These are phyloP conservation scores for Cyclotella kingstonii DNA, from an alignment of 108 stramenopile genomes.

Conservation along the genomic window DNA sequence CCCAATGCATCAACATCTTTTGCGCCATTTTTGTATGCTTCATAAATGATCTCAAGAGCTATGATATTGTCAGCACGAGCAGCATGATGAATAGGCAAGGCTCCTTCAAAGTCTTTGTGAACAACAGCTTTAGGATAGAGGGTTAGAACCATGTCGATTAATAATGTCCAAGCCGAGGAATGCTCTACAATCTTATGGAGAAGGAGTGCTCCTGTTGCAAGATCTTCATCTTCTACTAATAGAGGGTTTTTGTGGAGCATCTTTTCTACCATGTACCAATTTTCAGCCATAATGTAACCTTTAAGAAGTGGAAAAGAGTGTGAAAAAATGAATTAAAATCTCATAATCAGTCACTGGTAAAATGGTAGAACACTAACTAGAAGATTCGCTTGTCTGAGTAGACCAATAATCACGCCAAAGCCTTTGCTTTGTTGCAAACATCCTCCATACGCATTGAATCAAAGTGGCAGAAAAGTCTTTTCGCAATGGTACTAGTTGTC, in stretches of 20 bases:
- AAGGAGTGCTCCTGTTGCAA: constrained; percentile 69
- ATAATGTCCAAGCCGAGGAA: constrained; percentile 72
- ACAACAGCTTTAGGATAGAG: constrained; percentile 85
- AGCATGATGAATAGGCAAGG: constrained; percentile 88
- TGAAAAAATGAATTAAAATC: not conserved
- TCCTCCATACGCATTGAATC: constrained; percentile 74
- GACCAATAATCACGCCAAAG: constrained; percentile 44
- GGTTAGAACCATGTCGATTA: constrained; percentile 87
- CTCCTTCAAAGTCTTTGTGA: constrained; percentile 82
- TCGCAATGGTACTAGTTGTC: constrained; percentile 22
- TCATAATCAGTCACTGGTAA: no score
- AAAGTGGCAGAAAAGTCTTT: constrained; percentile 55
- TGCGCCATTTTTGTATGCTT: constrained; percentile 87
- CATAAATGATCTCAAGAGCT: constrained; percentile 85
- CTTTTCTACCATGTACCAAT: constrained; percentile 87
- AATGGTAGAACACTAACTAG: constrained; percentile 1
- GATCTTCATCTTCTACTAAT: constrained; percentile 73
- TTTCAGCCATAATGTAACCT: constrained; percentile 60
- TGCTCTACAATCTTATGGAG: constrained; percentile 86
- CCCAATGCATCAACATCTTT: constrained; percentile 79
- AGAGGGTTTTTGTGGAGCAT: constrained; percentile 86
- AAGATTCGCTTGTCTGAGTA: constrained; percentile 36
- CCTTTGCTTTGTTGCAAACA: constrained; percentile 36
- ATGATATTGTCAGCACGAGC: constrained; percentile 74
- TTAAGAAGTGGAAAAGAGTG: no score